Conservation (phyloP, 139 green algal species). For the Picochlorum sp. region DNA sequence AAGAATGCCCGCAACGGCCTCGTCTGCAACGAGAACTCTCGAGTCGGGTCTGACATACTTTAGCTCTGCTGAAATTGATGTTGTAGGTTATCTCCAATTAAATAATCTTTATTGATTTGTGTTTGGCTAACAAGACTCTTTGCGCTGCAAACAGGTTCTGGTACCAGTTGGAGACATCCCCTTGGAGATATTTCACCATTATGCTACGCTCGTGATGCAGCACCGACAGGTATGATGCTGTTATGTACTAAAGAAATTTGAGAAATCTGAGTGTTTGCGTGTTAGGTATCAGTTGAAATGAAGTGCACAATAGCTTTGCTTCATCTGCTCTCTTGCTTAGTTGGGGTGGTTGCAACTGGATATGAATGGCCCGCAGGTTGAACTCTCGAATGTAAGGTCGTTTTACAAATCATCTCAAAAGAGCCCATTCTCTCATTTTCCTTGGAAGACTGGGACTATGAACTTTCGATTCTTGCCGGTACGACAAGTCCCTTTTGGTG, state of each 20-base stretch:
- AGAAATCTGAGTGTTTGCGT: background rate
- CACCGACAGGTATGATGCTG: constrained; percentile 40
- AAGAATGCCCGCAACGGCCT: no score
- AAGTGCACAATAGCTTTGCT: no score
- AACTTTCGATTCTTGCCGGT: constrained; percentile 65
- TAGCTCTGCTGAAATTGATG: constrained; percentile 47
- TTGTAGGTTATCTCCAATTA: constrained; percentile 27
- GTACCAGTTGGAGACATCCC: constrained; percentile 53
- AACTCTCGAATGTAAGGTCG: constrained; percentile 33
- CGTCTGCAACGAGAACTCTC: constrained; percentile 15
- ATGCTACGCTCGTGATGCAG: constrained; percentile 42
- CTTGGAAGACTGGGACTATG: constrained; percentile 58
- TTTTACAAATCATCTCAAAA: constrained; percentile 49
- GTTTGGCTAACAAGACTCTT: background rate
- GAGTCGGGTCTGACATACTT: constrained; percentile 55
- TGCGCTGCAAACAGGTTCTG: constrained; percentile 38
- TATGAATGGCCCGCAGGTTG: constrained; percentile 28
- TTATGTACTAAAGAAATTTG: background rate
- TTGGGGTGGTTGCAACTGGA: no score
- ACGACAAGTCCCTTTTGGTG: background rate
- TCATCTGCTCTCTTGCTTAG: no score
- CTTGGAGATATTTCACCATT: constrained; percentile 38
- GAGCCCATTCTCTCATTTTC: constrained; percentile 58
- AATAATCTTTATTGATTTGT: background rate
- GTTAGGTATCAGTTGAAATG: no score